phyloP scores from a whole-genome alignment of 1,284 basidiomycete genomes.

The Pseudozyma hubeiensis region DNA sequence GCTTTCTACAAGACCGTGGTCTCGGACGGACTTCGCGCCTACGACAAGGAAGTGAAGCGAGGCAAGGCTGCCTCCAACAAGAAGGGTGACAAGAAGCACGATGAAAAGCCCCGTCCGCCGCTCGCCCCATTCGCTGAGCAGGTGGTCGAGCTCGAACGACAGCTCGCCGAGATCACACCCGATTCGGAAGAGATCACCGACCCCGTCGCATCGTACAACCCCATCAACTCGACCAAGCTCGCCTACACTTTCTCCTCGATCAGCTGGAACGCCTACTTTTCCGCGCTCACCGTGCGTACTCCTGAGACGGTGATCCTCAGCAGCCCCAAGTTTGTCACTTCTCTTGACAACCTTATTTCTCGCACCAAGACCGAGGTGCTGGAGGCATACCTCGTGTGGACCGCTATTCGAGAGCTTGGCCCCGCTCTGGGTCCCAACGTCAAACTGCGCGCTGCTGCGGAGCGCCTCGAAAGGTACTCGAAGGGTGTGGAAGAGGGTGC shows the following conservation, averaged over 20 bases:
- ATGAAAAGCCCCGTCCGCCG: slow-evolving; percentile 72
- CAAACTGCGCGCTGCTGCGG: slow-evolving; percentile 53
- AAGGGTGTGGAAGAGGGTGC: slow-evolving; percentile 88
- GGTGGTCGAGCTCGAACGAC: slow-evolving; percentile 83
- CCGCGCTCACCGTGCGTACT: slow-evolving; percentile 77
- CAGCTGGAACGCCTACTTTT: slow-evolving; percentile 84
- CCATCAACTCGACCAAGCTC: slow-evolving; percentile 77
- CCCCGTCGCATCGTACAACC: slow-evolving; percentile 90
- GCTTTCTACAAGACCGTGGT: slow-evolving; percentile 80
- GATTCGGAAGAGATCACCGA: slow-evolving; percentile 75
- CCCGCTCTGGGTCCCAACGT: slow-evolving; percentile 68
- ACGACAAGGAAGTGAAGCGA: slow-evolving; percentile 72
- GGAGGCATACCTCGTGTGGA: slow-evolving; percentile 81
- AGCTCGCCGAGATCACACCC: slow-evolving; percentile 80
- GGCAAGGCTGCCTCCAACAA: slow-evolving; percentile 14
- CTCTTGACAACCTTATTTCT: slow-evolving; percentile 79
- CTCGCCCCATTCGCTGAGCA: slow-evolving; percentile 75
- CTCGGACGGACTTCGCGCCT: slow-evolving; percentile 76
- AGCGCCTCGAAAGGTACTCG: slow-evolving; percentile 78
- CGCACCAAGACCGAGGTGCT: slow-evolving; percentile 79
- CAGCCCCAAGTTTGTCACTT: slow-evolving; percentile 81
- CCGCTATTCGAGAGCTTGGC: slow-evolving; percentile 60
- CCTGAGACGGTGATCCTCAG: slow-evolving; percentile 77
- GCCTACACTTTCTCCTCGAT: slow-evolving; percentile 76
- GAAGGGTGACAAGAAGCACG: slow-evolving; percentile 72